Base-by-base conservation (phyloP, 1,139 yeast species). In the Candida tunisiensis region DNA sequence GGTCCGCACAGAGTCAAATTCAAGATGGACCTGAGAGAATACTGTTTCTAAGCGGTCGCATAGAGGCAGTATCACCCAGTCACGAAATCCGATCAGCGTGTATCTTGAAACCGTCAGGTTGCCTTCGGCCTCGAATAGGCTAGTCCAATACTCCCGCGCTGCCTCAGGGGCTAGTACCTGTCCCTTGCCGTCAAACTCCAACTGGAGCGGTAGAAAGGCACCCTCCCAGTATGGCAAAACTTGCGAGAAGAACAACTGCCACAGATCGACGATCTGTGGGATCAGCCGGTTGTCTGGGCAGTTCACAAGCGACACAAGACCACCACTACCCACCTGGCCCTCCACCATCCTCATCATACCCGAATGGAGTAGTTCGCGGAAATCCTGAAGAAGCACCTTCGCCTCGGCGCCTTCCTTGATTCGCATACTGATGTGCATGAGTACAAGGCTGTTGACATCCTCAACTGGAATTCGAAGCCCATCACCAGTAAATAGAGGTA, bases 191-290 rank as follows among this genome's bases (percentile, higher is more conserved):
- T 54, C 57, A 28, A 63, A 49, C 31, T 67, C 73, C 11, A 56
- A 40, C 29, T 72, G 77, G 15, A 74, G 40, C 0, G 83, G 82
- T 21, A 70, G 40, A 31, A 74, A 61, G 0, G 69, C 61, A 1
- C 75, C 74, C 30, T 68, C 64, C 21, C 73, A 50, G 39, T 71
- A 69, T 28, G 70, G 71, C 28, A 67, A 54, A 1, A 69, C 59
- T 23, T 62, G 58, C 8, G 58, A 51, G 34, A 65, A 66, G 42
- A 72, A 74, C 21, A 54, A 51, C 17, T 57, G 60, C 85, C 85
- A 74, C 1, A 48, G 34, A 7, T 49, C 48, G n/a, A 49, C 52
- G 3, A 55, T 38, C 10, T 45, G 40, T 4, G 38, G 41, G 12
- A 56, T 30, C 16, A 53, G 34, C 16, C 37, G 39, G 11, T 28